Evolutionary conservation across 176 grass and related monocot genomes (phyloP).

Genomic region (Oryza australiensis): DNA sequence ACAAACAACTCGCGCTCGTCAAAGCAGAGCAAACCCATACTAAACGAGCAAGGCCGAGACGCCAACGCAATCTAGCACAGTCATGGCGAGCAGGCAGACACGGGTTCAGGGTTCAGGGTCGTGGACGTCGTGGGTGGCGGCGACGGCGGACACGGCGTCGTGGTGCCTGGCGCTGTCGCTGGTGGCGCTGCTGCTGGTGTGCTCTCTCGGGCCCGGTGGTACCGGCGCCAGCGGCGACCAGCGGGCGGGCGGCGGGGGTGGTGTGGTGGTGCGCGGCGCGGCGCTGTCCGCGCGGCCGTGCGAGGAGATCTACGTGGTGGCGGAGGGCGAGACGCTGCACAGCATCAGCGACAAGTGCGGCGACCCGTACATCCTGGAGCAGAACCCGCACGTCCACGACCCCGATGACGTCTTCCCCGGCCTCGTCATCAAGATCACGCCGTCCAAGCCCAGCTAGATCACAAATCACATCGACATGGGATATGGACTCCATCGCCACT

Average conservation of each 20-base stretch:
- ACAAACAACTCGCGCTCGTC: not conserved
- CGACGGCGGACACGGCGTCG: slow-evolving; percentile 58
- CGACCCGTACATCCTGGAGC: slow-evolving; percentile 90
- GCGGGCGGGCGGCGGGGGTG: not conserved
- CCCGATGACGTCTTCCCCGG: slow-evolving; percentile 98
- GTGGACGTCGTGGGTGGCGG: not conserved
- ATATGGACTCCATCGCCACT: not conserved
- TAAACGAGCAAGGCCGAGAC: not conserved
- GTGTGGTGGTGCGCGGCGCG: slow-evolving; percentile 39
- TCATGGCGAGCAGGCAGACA: slow-evolving; percentile 29
- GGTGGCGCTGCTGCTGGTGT: slow-evolving; percentile 62
- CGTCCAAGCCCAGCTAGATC: slow-evolving; percentile 46
- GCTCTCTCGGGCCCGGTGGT: slow-evolving; percentile 40
- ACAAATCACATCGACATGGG: not conserved
- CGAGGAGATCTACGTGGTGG: slow-evolving; percentile 92
- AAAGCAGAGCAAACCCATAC: not conserved
- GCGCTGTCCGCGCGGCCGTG: slow-evolving; percentile 51
- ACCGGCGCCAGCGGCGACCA: not conserved
- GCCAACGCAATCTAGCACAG: no score
- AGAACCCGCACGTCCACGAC: slow-evolving; percentile 89
- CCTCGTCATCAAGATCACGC: slow-evolving; percentile 82
- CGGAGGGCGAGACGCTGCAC: slow-evolving; percentile 85
- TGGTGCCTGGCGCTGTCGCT: slow-evolving; percentile 63
- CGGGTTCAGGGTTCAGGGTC: not conserved
- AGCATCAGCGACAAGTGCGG: slow-evolving; percentile 95